Base-by-base conservation (phyloP, 768 basidiomycete species). In the Epithele typhae region DNA sequence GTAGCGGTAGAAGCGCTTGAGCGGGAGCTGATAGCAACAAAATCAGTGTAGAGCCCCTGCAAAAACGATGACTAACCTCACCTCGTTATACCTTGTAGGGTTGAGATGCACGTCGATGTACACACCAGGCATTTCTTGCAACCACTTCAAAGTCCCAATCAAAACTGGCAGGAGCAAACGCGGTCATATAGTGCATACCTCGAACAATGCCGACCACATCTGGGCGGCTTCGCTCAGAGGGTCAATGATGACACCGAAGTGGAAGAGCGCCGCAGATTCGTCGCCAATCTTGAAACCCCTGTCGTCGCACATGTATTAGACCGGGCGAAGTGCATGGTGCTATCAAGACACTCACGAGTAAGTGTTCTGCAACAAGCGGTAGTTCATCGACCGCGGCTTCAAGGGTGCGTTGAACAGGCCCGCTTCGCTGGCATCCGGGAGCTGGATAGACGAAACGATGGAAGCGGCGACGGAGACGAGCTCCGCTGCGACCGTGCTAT, bases 1-100 rank as follows among this genome's bases (percentile, higher is more conserved):
- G 60, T 84, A 91, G 6, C 88, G 84, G 63, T 96, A 98, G 71
- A 97, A 98, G 15, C 85, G 78, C 64, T 96, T 97, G 35, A 98
- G 68, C 0, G 93, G 92, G 22, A 96, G 70, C 88, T 96, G 51
- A 2, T 22, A 36, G n/a, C n/a, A n/a, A n/a, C n/a, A n/a, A n/a
- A n/a, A n/a, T n/a, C n/a, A n/a, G n/a, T n/a, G n/a, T n/a, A n/a
- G n/a, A n/a, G n/a, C n/a, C n/a, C n/a, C n/a, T n/a, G n/a, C n/a
- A n/a, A n/a, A n/a, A n/a, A n/a, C n/a, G n/a, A n/a, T n/a, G n/a
- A n/a, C n/a, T n/a, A n/a, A n/a, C n/a, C n/a, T n/a, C 48, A 92
- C 92, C 68, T 97, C 92, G 1, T 64, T 61, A 50, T 84, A 74
- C 22, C 63, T 67, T 0, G 73, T 65, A 1, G 94, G 92, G 57